Evolutionary conservation across 768 basidiomycete species (phyloP).

Genomic region (Agaricus blazei): DNA sequence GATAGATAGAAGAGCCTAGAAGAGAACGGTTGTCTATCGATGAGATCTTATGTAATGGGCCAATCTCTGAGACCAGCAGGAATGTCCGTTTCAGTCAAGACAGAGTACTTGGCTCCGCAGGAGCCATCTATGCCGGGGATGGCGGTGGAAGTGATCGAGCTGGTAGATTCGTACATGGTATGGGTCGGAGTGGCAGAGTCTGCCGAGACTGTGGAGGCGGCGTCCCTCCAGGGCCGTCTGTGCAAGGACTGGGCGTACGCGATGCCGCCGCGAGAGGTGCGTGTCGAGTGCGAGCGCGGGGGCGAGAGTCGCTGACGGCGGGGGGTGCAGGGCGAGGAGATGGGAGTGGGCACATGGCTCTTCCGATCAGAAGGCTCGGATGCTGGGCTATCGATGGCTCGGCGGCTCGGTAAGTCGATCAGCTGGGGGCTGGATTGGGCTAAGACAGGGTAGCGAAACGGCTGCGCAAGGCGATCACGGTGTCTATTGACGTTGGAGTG

Average conservation of each 20-base stretch:
- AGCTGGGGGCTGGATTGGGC: slow-evolving; percentile 12
- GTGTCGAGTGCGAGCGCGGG: slow-evolving; percentile 15
- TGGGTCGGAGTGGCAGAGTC: slow-evolving; percentile 68
- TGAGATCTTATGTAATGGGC: slow-evolving; percentile 7
- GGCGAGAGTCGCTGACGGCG: slow-evolving; percentile 9
- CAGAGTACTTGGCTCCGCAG: slow-evolving; percentile 43
- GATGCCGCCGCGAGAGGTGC: slow-evolving; percentile 53
- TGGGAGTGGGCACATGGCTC: slow-evolving; percentile 53
- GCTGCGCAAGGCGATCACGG: slow-evolving; percentile 62
- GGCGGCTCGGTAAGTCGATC: slow-evolving; percentile 64
- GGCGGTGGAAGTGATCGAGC: slow-evolving; percentile 58
- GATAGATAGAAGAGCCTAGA: no score
- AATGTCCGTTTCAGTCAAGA: slow-evolving; percentile 35
- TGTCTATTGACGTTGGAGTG: slow-evolving; percentile 53
- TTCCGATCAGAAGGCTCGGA: slow-evolving; percentile 61
- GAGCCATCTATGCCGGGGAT: slow-evolving; percentile 52
- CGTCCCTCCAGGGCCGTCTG: slow-evolving; percentile 50
- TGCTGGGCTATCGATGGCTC: slow-evolving; percentile 67
- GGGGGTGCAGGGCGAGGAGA: slow-evolving; percentile 23
- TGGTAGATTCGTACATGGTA: slow-evolving; percentile 76
- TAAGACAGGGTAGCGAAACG: slow-evolving; percentile 46
- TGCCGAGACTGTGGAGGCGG: slow-evolving; percentile 40
- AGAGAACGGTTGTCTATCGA: no score
- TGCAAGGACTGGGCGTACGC: slow-evolving; percentile 80
- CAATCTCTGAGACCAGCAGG: not conserved